These are phyloP conservation scores for Pholiota conissans DNA, from an alignment of 768 basidiomycete genomes.

Conservation along the genomic window DNA sequence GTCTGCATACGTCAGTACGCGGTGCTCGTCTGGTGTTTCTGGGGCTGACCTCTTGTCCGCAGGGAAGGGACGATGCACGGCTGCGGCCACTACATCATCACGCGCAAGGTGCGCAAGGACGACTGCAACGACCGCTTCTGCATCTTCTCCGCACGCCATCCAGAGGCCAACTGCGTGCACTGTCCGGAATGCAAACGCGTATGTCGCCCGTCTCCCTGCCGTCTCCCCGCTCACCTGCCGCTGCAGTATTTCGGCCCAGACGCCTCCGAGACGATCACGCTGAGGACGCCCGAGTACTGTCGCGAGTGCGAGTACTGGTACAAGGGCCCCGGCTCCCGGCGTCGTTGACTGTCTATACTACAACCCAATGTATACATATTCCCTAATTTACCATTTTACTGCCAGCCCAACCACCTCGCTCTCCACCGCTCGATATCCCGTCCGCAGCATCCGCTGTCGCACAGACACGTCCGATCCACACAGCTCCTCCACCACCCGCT, in stretches of 20 bases:
- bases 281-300: slow-evolving; percentile 53
- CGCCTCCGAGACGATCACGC: slow-evolving; percentile 56
- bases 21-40: slow-evolving; percentile 14
- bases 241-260: slow-evolving; percentile 73
- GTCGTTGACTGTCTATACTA: slow-evolving; percentile 19
- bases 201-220: slow-evolving; percentile 19
- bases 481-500: slow-evolving; percentile 29
- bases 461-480: slow-evolving; percentile 25
- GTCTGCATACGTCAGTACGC: slow-evolving; percentile 54
- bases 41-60: slow-evolving; percentile 17
- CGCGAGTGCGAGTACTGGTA: slow-evolving; percentile 61
- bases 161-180: slow-evolving; percentile 30
- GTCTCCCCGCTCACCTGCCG: slow-evolving; percentile 8
- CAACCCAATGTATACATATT: slow-evolving; percentile 7
- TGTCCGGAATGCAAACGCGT: slow-evolving; percentile 48
- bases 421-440: slow-evolving; percentile 82
- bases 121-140: slow-evolving; percentile 54
- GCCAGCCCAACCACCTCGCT: slow-evolving; percentile 78
- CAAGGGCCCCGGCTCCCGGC: slow-evolving; percentile 44
- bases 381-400: slow-evolving; percentile 62
- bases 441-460: slow-evolving; percentile 55
- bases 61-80: slow-evolving; percentile 77
- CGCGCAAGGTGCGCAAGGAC: slow-evolving; percentile 46
- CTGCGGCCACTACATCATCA: slow-evolving; percentile 79
- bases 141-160: slow-evolving; percentile 34